Evolutionary conservation across 1,284 basidiomycete genomes (phyloP), one percentile per base, ranked within the genome.

Genomic region (Tremellales sp.): DNA sequence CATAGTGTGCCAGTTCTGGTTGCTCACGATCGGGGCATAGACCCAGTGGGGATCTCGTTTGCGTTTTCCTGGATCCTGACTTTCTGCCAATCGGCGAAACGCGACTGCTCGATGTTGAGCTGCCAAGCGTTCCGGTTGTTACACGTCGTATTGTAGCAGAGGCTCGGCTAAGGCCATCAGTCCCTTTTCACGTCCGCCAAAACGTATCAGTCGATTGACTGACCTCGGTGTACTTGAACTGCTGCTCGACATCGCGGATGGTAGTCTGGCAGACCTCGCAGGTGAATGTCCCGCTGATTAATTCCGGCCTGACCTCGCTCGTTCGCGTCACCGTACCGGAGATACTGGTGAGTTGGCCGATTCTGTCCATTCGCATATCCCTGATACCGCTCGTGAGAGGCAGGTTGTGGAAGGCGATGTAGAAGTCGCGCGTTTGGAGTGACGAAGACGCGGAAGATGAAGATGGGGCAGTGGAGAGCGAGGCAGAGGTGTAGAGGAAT

Each of bases 31-130:
- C 94, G 84, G n/a, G 93, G 93, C 94, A 97, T 99, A 8, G 87
- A 90, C 1, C 96, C 96, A 0, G 94, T 98, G 0, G 96, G 96
- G 53, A 99, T 98, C 75, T 98, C 94, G 42, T 93, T 96, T 12
- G 94, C 86, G 66, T 98, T 98, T 76, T 98, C 96, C 70, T 99
- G 96, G 49, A 98, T 97, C 47, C 96, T 85, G 39, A 98, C 92
- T 73, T 97, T 97, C 73, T 99, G 96, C 96, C 96, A 98, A 72
- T 98, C 96, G 7, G 89, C 88, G 74, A 99, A 99, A 68, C 92
- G 93, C 41, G 90, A 94, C 51, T 87, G 86, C 69, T 98, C 94
- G 48, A 97, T 92, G 67, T 93, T 89, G 46, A 99, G 81, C 68
- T 93, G 86, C 94, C 94, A 99, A 33, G 82, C 84, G 26, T 78